Percentiles rank a stretch among this genome's conserved stretches.
These are phyloP conservation scores for Xylaria multiplex DNA, from an alignment of 2,329 filamentous ascomycete species.

Conservation along the genomic window DNA sequence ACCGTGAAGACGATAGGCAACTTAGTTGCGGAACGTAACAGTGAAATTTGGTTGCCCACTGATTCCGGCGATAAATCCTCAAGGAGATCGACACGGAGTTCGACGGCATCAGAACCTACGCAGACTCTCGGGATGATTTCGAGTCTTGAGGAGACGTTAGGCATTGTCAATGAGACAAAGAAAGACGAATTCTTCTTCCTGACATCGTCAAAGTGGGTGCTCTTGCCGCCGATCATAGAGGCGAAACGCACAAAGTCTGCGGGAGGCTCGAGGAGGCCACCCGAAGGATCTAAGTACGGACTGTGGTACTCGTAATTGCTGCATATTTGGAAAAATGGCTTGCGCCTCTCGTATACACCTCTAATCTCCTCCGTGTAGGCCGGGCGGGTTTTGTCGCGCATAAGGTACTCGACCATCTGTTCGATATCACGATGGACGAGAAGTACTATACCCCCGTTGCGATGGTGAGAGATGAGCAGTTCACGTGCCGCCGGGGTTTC, in stretches of 20 bases:
- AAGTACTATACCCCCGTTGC: slow-evolving; percentile 82
- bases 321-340: slow-evolving; percentile 89
- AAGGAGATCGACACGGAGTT: slow-evolving; percentile 91
- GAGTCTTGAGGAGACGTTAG: slow-evolving; percentile 72
- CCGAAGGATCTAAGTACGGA: slow-evolving; percentile 65
- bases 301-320: slow-evolving; percentile 96
- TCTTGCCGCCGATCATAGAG: slow-evolving; percentile 72
- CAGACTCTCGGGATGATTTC: slow-evolving; percentile 76
- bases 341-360: slow-evolving; percentile 87
- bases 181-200: slow-evolving; percentile 80
- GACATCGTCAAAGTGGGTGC: slow-evolving; percentile 63
- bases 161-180: slow-evolving; percentile 90
- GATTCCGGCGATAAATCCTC: slow-evolving; percentile 80
- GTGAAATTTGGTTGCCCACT: slow-evolving; percentile 81
- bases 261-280: slow-evolving; percentile 57
- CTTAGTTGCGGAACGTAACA: slow-evolving; percentile 76
- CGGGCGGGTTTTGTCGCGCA: slow-evolving; percentile 87
- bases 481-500: slow-evolving; percentile 84
- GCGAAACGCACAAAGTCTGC: slow-evolving; percentile 80
- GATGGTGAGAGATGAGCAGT: slow-evolving; percentile 77
- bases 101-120: slow-evolving; percentile 90
- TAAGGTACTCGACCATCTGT: slow-evolving; percentile 87
- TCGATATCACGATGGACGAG: slow-evolving; percentile 88
- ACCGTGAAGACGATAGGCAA: slow-evolving; percentile 93
- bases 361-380: slow-evolving; percentile 94